Conservation (phyloP, 2,329 filamentous ascomycete species). For the Geosmithia morbida region DNA sequence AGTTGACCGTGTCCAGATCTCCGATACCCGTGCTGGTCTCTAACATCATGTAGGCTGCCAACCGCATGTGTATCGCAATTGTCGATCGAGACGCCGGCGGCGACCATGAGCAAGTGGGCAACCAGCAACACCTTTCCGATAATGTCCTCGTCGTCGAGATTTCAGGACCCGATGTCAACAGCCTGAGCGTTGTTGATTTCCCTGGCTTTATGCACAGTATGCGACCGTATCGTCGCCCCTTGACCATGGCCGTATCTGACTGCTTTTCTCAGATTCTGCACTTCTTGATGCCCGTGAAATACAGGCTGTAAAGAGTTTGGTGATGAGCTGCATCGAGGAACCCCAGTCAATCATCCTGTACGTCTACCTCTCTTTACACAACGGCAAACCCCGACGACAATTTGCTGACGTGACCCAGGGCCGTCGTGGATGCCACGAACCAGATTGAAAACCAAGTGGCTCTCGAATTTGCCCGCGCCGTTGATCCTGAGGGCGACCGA, state of each 20-base stretch:
- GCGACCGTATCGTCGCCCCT: background rate
- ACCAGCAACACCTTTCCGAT: background rate
- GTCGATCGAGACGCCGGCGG: background rate
- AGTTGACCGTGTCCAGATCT: background rate
- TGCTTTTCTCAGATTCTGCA: background rate
- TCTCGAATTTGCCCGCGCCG: background rate
- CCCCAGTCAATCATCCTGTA: background rate
- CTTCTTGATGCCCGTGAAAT: background rate
- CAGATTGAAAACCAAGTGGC: background rate
- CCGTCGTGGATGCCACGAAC: background rate
- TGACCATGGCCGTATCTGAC: background rate
- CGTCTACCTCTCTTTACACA: background rate
- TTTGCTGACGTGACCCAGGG: background rate
- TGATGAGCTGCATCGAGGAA: background rate
- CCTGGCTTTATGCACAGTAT: background rate
- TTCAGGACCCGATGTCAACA: background rate
- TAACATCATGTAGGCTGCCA: background rate
- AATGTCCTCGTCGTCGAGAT: background rate
- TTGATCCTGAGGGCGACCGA: background rate
- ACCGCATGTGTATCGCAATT: background rate
- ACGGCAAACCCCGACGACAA: background rate
- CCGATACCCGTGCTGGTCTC: background rate
- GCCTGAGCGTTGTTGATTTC: background rate
- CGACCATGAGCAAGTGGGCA: background rate
- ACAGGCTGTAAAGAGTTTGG: background rate